Base-by-base conservation (phyloP, 441 rosid genomes). In the Macaranga tanarius region DNA sequence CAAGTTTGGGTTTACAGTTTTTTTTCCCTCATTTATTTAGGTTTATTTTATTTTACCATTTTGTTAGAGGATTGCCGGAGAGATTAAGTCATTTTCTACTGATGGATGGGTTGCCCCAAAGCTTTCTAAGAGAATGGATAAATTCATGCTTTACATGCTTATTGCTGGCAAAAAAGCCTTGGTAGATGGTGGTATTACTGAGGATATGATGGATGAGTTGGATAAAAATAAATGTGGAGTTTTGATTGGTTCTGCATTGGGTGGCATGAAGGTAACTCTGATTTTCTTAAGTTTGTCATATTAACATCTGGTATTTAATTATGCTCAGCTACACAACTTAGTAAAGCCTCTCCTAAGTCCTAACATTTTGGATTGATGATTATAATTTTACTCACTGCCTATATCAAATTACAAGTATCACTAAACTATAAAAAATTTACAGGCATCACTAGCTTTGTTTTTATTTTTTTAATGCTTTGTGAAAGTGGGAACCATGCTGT, bases 151-250 rank as follows among this genome's bases (percentile, higher is more conserved):
- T 76, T 95, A 95, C 83, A 84, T 89, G 84, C 93, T 95, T 60
- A 93, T 89, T 19, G 99, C 99, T 42, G 98, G 99, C 10, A 95
- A 95, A 86, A 95, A 93, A 79, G 98, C 99, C 74, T 83, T 95
- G 86, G 91, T 81, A 25, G 92, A 95, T 85, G 99, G 94, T 79
- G 95, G 98, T 23, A 80, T 95, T 34, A 89, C 93, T 51, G 91
- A 89, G 76, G 93, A 93, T 63, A 87, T 88, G 17, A 90, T 95
- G 97, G 78, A 86, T 52, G 87, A 83, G 73, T 78, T 92, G 67
- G 86, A 90, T 81, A 92, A 89, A 84, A 15, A 82, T 47, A 92
- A 79, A 83, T 89, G 96, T 58, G 97, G 97, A 59, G 94, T 92
- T 72, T 60, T 90, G 79, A 89, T 92, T 83, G 97, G 97, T 79